These are phyloP conservation scores for Magnaporthiopsis incrustans DNA, from an alignment of 2,329 filamentous ascomycete genomes.

Conservation along the genomic window DNA sequence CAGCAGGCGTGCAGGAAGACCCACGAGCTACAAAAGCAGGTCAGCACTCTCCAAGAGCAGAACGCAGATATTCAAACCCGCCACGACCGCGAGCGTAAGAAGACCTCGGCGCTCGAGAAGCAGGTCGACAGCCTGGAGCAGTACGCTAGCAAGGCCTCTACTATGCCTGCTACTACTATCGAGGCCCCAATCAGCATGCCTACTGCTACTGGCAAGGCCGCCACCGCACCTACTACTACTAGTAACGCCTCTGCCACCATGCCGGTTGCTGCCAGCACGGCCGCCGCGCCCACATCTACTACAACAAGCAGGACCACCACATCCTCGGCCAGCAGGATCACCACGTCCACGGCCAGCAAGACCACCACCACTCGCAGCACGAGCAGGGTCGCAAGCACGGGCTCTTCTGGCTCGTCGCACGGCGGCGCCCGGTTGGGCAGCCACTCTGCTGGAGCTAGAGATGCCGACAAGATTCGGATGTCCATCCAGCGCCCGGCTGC, in stretches of 20 bases:
- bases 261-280: no score
- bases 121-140: not conserved
- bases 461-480: not conserved
- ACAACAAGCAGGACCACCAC: no score
- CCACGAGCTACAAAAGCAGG: not conserved
- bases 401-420: not conserved
- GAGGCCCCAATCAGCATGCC: no score
- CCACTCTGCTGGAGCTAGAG: not conserved
- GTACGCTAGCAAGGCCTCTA: not conserved
- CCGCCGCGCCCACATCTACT: no score
- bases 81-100: not conserved
- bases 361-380: not conserved
- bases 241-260: no score
- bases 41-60: not conserved
- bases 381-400: not conserved
- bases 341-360: no score
- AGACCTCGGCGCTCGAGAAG: not conserved
- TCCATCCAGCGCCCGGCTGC: not conserved
- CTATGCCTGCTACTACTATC: no score
- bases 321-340: no score
- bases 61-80: not conserved
- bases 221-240: no score
- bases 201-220: no score
- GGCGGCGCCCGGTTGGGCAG: not conserved
- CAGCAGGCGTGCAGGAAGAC: not conserved